A percentile compares a stretch with the other conserved stretches of the same genome.
Conservation (phyloP, 768 basidiomycete species). For the Amanita polypyramis region DNA sequence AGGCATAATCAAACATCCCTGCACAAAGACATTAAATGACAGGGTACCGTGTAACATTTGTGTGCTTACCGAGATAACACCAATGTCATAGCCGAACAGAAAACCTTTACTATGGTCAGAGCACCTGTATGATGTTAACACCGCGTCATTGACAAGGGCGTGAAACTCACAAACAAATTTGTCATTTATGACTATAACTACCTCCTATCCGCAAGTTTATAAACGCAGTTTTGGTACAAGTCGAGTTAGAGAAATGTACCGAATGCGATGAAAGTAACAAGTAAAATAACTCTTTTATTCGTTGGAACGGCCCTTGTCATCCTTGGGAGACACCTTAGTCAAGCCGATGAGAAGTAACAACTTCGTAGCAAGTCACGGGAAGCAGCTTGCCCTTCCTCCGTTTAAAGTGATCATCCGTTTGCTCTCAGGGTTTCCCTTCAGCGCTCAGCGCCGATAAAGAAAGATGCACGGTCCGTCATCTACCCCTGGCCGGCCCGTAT, state of each 20-base stretch:
- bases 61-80: slow-evolving; percentile 55
- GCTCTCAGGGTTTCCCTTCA: too few species aligned
- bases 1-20: slow-evolving; percentile 75
- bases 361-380: too few species aligned
- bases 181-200: slow-evolving; percentile 7
- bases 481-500: too few species aligned
- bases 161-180: slow-evolving; percentile 1
- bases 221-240: neutral
- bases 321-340: slow-evolving; percentile 4
- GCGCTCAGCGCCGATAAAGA: too few species aligned
- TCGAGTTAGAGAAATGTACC: slow-evolving; percentile 30
- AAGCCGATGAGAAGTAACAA: neutral
- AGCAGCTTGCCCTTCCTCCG: neutral
- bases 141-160: neutral
- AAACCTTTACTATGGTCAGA: slow-evolving; percentile 31
- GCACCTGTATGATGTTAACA: neutral
- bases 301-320: slow-evolving; percentile 40
- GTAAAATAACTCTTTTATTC: slow-evolving; percentile 51
- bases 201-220: slow-evolving; percentile 15
- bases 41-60: neutral
- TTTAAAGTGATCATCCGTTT: too few species aligned
- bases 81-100: slow-evolving; percentile 68
- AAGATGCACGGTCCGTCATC: too few species aligned
- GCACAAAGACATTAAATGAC: neutral
- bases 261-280: slow-evolving; percentile 66